Percentiles rank a stretch among this genome's conserved stretches.
phyloP scores from a whole-genome alignment of 176 grass and related monocot species.

The Oryza longistaminata region DNA sequence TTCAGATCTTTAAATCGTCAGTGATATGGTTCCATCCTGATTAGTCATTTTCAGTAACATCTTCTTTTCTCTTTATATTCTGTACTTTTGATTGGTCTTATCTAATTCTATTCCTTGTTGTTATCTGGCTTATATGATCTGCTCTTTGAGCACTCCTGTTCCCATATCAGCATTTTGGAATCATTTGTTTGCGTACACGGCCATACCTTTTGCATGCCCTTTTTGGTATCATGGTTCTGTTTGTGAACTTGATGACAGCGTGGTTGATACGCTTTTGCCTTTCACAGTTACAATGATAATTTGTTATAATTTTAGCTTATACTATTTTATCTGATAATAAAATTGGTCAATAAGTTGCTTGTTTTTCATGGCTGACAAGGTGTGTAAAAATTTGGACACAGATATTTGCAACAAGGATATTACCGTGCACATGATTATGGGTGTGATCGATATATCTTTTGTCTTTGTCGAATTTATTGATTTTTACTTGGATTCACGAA shows the following conservation, averaged over 20 bases:
- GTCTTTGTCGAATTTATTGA: neutral
- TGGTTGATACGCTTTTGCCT: neutral
- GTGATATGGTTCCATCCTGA: slow-evolving; percentile 42
- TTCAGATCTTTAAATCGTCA: slow-evolving; percentile 13
- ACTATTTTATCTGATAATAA: neutral
- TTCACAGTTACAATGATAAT: neutral
- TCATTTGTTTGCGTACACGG: slow-evolving; percentile 28
- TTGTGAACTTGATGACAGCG: neutral
- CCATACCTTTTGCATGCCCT: slow-evolving; percentile 39
- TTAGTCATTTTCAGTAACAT: slow-evolving; percentile 38
- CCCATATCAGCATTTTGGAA: slow-evolving; percentile 35
- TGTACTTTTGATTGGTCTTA: slow-evolving; percentile 50
- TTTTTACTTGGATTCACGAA: slow-evolving; percentile 3
- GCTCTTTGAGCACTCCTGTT: slow-evolving; percentile 19
- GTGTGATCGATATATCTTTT: neutral
- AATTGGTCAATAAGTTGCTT: neutral
- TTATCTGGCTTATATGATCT: slow-evolving; percentile 38
- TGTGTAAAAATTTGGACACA: neutral
- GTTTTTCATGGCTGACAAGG: neutral
- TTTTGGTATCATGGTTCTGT: slow-evolving; percentile 45
- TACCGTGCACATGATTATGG: neutral
- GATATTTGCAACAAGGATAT: neutral
- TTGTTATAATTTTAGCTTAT: slow-evolving; percentile 6
- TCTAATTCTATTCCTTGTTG: slow-evolving; percentile 37
- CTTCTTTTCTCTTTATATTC: slow-evolving; percentile 25